Evolutionary conservation across 345 rosid species (phyloP).

Genomic region (Fremontodendron californicum): DNA sequence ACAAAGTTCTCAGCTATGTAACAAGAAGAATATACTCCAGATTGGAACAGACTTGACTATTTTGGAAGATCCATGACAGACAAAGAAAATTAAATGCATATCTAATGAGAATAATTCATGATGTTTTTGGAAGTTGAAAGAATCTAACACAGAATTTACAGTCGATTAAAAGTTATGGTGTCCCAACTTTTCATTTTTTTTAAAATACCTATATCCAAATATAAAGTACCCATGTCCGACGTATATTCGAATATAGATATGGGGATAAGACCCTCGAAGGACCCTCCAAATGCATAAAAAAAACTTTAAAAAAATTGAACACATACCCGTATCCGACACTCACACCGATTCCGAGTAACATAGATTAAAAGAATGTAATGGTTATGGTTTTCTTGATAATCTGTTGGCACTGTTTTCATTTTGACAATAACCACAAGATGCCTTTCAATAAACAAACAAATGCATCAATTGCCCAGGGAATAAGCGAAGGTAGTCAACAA

Average conservation of each 20-base stretch:
- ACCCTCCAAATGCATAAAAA: too few relatives aligned
- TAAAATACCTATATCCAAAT: too few relatives aligned
- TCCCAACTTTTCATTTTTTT: too few relatives aligned
- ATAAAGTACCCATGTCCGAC: too few relatives aligned
- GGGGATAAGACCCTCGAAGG: too few relatives aligned
- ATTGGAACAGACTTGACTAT: too few relatives aligned
- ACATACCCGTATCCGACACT: too few relatives aligned
- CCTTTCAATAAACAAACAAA: neutral
- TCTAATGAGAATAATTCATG: neutral
- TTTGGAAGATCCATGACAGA: neutral
- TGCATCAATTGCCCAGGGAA: neutral
- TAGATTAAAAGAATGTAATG: neutral
- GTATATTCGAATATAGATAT: too few relatives aligned
- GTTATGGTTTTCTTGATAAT: neutral
- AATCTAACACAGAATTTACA: too few relatives aligned
- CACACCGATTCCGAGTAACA: too few relatives aligned
- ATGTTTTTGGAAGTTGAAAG: neutral
- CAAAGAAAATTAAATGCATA: neutral
- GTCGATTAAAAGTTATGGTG: too few relatives aligned
- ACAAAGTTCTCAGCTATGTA: neutral
- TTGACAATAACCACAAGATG: neutral
- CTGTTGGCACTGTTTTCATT: neutral
- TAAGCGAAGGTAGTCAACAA: neutral
- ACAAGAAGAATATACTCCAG: neutral
- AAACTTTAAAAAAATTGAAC: too few relatives aligned